Evolutionary conservation across 1,284 basidiomycete species (phyloP), one percentile per base, ranked within the genome.

Genomic region (Veloporphyrellus conicus): DNA sequence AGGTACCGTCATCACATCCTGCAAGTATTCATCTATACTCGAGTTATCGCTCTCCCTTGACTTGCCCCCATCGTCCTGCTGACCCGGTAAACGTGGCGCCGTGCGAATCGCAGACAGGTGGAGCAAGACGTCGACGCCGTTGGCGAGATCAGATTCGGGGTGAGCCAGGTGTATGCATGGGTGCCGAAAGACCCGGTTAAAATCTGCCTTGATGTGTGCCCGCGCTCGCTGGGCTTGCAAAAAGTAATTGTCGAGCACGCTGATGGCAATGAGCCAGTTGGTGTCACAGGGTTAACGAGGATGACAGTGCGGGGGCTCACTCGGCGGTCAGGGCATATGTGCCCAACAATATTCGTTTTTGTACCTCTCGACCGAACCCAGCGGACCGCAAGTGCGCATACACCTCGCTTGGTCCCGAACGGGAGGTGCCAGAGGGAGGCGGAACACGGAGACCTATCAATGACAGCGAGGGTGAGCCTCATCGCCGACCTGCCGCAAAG

Each of bases 211-310:
- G 43, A 99, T 71, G 7, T 78, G 68, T 35, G 78, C 75, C 2
- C 95, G 81, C 18, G 97, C 78, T 16, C 82, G 76, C 52, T 93
- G 87, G 0, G 96, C 93, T 69, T 95, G 90, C 4, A 98, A 76
- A 64, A 93, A 98, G 66, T 95, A 97, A 63, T 96, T 97, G 69
- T 98, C 89, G 64, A 94, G 96, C 14, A 92, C 93, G 54, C 91
- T 95, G 61, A 6, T 16, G 11, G 8, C n/a, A 11, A 18, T 11
- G n/a, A n/a, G n/a, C n/a, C n/a, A n/a, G n/a, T n/a, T n/a, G n/a
- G n/a, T n/a, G n/a, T n/a, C n/a, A n/a, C n/a, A n/a, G n/a, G 23
- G 23, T 8, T 8, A 25, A 5, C 23, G 8, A 4, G 23, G 8
- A 25, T 5, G 8, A 25, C 4, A 25, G 23, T 7, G 25, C n/a